These are phyloP conservation scores for Fraxinus nigra DNA, from an alignment of 305 asterid species.

Conservation along the genomic window DNA sequence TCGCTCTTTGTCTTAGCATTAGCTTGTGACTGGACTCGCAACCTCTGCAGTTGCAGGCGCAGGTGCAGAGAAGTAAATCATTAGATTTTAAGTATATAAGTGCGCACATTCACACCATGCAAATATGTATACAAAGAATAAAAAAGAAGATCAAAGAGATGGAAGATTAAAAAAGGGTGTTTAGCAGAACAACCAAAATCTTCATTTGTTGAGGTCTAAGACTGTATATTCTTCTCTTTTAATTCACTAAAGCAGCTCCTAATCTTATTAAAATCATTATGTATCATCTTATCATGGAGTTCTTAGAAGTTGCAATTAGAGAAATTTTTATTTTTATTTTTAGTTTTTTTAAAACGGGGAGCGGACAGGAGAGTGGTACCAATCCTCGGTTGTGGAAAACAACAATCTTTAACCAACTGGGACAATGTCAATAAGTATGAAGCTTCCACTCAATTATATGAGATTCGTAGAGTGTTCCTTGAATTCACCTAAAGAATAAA, in stretches of 20 bases:
- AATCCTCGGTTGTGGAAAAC: neutral
- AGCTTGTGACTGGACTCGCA: conserved; percentile 58
- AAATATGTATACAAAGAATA: neutral
- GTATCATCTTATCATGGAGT: neutral
- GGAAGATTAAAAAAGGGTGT: neutral
- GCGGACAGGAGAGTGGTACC: neutral
- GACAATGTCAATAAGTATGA: neutral
- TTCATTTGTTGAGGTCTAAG: neutral
- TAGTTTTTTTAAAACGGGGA: neutral
- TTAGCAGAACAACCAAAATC: neutral
- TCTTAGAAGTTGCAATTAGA: neutral
- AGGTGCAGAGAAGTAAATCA: neutral
- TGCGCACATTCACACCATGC: neutral
- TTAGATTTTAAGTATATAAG: neutral
- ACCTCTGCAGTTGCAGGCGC: conserved; percentile 47
- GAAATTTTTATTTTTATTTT: too few relatives aligned
- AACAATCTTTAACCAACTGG: neutral
- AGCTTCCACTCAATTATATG: neutral
- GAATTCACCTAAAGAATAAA: neutral
- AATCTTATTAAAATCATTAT: neutral
- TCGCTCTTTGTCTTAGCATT: conserved; percentile 82
- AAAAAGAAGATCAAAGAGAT: neutral
- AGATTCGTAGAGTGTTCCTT: neutral
- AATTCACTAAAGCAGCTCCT: neutral
- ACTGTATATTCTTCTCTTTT: neutral